These are phyloP conservation scores for Tetracentron sinense DNA, from an alignment of 164 flowering plant species.

Conservation along the genomic window DNA sequence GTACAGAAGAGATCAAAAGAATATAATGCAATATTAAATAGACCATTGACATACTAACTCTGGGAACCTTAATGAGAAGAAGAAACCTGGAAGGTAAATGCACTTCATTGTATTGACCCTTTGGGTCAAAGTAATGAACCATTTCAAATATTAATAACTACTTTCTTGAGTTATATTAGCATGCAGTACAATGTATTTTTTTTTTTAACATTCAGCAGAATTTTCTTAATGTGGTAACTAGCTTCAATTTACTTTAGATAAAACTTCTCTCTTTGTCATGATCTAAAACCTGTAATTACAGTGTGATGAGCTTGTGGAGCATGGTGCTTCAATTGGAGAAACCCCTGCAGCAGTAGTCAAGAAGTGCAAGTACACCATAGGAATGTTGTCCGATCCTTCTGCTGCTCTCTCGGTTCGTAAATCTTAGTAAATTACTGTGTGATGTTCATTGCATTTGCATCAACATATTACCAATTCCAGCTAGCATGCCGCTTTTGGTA, in stretches of 20 bases:
- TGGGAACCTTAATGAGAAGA: neutral
- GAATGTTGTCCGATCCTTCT: constrained; percentile 89
- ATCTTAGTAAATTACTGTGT: neutral
- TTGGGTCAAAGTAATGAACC: neutral
- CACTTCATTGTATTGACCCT: neutral
- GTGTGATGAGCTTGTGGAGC: constrained; percentile 87
- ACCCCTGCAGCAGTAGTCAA: constrained; percentile 84
- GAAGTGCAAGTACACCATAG: constrained; percentile 89
- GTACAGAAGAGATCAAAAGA: too few relatives aligned
- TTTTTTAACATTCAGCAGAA: neutral
- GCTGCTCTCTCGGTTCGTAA: constrained; percentile 80
- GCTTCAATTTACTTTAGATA: neutral
- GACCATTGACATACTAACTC: neutral
- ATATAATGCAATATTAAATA: too few relatives aligned
- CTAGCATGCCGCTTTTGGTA: constrained; percentile 5
- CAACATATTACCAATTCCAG: neutral
- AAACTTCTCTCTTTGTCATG: neutral
- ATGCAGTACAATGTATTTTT: neutral
- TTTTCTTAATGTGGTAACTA: neutral
- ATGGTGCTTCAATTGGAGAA: constrained; percentile 81
- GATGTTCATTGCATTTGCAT: neutral
- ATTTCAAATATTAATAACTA: too few relatives aligned
- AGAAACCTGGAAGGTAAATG: neutral
- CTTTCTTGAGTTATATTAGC: too few relatives aligned
- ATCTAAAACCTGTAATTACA: constrained; percentile 19